Percentiles rank a stretch among this genome's conserved stretches.
Evolutionary conservation across 129 eudicot species (phyloP).

Genomic region (Flaveria bidentis): DNA sequence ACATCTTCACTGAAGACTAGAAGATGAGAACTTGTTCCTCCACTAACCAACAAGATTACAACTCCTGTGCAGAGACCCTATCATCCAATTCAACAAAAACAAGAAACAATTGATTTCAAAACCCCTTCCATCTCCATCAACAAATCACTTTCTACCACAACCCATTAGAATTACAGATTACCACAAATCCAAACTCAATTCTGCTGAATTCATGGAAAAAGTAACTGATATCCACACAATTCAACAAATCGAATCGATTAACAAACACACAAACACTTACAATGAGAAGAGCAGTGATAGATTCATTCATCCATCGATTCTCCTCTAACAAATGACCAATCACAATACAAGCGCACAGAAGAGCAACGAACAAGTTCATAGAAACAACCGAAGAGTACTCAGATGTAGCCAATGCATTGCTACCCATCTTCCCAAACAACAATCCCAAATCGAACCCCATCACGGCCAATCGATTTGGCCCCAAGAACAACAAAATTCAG

Average conservation of each 20-base stretch:
- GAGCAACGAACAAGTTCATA: conserved; percentile 72
- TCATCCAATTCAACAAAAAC: conserved; percentile 12
- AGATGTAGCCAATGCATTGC: conserved; percentile 39
- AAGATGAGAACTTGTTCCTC: conserved; percentile 77
- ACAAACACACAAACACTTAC: conserved; percentile 45
- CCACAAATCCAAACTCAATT: not conserved
- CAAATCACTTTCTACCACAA: not conserved
- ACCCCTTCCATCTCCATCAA: conserved; percentile 3
- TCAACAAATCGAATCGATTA: not conserved
- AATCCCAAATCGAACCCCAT: conserved; percentile 56
- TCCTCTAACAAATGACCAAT: conserved; percentile 91
- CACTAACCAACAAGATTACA: conserved; percentile 62
- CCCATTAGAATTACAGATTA: not conserved
- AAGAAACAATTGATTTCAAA: not conserved
- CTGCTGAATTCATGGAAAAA: not conserved
- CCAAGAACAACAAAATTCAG: conserved; percentile 12
- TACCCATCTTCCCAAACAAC: conserved; percentile 37
- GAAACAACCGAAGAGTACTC: conserved; percentile 70
- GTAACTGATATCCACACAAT: not conserved
- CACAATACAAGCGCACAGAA: conserved; percentile 81
- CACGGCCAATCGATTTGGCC: conserved; percentile 34
- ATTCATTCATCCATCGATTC: conserved; percentile 91
- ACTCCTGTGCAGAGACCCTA: conserved; percentile 84
- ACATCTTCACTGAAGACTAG: conserved; percentile 91
- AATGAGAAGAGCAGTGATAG: conserved; percentile 80